Evolutionary conservation across 495 filamentous ascomycete species (phyloP).

Genomic region (Talaromyces borbonicus): DNA sequence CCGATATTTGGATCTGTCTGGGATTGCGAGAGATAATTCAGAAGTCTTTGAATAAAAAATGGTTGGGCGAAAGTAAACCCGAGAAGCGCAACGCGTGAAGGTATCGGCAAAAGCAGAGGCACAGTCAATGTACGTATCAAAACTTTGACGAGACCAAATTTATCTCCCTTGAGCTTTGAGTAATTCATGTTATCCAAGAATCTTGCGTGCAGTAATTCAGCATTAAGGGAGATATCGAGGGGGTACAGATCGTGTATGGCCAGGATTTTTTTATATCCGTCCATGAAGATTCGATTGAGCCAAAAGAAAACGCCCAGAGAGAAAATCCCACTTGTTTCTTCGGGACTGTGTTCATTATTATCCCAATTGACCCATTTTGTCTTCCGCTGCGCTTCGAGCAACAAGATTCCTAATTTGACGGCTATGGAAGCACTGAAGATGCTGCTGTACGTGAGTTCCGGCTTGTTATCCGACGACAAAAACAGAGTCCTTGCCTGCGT

Average conservation of each 20-base stretch:
- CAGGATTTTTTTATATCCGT: constrained; percentile 30
- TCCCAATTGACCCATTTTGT: constrained; percentile 30
- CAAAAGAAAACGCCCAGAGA: constrained; percentile 45
- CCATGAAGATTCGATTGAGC: constrained; percentile 44
- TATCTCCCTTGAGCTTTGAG: constrained; percentile 11
- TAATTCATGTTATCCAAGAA: background rate
- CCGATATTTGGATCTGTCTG: constrained; percentile 34
- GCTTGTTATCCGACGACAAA: constrained; percentile 17
- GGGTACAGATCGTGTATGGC: constrained; percentile 23
- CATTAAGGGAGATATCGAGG: constrained; percentile 1
- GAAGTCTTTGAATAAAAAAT: constrained; percentile 45
- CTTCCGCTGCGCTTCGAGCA: constrained; percentile 49
- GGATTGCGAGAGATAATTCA: constrained; percentile 33
- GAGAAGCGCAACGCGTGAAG: constrained; percentile 44
- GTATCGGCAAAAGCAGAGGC: constrained; percentile 36
- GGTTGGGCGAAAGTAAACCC: constrained; percentile 44
- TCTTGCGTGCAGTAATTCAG: background rate
- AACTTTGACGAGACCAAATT: constrained; percentile 34
- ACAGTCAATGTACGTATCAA: constrained; percentile 36
- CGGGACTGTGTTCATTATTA: constrained; percentile 40
- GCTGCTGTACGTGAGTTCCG: constrained; percentile 15
- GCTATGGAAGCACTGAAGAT: constrained; percentile 29
- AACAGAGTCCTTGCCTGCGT: constrained; percentile 30
- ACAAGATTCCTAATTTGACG: constrained; percentile 27
- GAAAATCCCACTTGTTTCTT: constrained; percentile 47